phyloP scores from a whole-genome alignment of 768 basidiomycete species.

The Candolleomyces efflorescens region DNA sequence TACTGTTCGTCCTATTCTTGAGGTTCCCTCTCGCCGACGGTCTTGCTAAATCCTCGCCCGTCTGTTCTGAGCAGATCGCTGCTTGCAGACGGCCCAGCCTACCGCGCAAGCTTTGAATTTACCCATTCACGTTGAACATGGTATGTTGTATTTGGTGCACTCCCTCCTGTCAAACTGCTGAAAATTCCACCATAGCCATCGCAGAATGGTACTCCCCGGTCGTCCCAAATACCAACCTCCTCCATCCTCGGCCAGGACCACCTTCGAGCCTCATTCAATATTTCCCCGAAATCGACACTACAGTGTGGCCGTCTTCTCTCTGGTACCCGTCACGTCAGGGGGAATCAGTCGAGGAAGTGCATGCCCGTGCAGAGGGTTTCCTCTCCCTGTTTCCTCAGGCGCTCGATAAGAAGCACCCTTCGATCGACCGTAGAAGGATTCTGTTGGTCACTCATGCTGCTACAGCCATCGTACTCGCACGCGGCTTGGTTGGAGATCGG shows the following conservation, averaged over 20 bases:
- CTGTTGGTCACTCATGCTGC: constrained; percentile 75
- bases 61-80: constrained; percentile 49
- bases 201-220: constrained; percentile 82
- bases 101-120: constrained; percentile 54
- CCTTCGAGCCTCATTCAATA: constrained; percentile 49
- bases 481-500: constrained; percentile 52
- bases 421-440: constrained; percentile 24
- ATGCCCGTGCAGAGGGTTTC: constrained; percentile 53
- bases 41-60: background rate
- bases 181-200: constrained; percentile 38
- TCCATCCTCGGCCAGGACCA: constrained; percentile 69
- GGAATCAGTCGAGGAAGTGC: constrained; percentile 60
- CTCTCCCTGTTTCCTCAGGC: constrained; percentile 47
- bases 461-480: constrained; percentile 61
- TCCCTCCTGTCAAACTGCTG: background rate
- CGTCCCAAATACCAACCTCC: constrained; percentile 50
- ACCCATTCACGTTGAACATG: constrained; percentile 79
- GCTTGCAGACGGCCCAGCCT: constrained; percentile 75
- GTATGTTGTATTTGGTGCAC: constrained; percentile 27
- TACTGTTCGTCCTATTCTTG: constrained; percentile 51
- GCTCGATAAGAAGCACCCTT: constrained; percentile 45
- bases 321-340: constrained; percentile 72
- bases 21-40: background rate
- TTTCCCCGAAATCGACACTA: constrained; percentile 61
- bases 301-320: constrained; percentile 47